Conservation (phyloP, 1,139 yeast species). For the Protomyces inundatus region DNA sequence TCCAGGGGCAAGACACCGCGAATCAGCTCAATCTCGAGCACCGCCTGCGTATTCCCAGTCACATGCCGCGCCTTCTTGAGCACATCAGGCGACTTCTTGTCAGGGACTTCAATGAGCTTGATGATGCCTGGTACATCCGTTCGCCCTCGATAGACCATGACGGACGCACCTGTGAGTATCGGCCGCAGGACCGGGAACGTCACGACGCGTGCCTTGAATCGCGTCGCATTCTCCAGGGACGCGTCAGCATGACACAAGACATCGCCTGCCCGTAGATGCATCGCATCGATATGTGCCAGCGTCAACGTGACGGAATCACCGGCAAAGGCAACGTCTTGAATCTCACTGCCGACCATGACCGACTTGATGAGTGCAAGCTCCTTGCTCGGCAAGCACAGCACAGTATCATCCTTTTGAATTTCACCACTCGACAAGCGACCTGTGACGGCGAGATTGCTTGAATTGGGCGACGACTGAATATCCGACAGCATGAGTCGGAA, state of each 20-base stretch:
- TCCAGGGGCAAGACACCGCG: constrained; percentile 55
- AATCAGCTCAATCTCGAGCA: constrained; percentile 59
- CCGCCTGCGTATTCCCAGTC: constrained; percentile 53
- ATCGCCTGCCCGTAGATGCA: constrained; percentile 68
- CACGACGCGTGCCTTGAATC: constrained; percentile 53
- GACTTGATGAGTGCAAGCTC: constrained; percentile 8
- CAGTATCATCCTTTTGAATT: constrained; percentile 8
- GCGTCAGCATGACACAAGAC: constrained; percentile 52
- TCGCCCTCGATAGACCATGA: constrained; percentile 77
- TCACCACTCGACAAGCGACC: constrained; percentile 16
- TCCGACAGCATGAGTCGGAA: constrained; percentile 18
- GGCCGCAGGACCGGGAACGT: constrained; percentile 72
- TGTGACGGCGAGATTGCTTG: constrained; percentile 12
- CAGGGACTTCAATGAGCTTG: constrained; percentile 47
- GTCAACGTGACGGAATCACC: constrained; percentile 67
- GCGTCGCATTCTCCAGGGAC: constrained; percentile 47
- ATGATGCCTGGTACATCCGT: constrained; percentile 71
- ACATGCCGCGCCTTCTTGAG: constrained; percentile 45
- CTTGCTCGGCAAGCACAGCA: constrained; percentile 14
- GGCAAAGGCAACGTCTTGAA: constrained; percentile 48
- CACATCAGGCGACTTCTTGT: constrained; percentile 45
- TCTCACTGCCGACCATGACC: not conserved
- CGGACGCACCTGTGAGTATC: constrained; percentile 72
- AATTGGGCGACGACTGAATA: constrained; percentile 14
- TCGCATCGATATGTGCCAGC: constrained; percentile 49